These are phyloP conservation scores for Amanita exitialis DNA, from an alignment of 768 basidiomycete genomes.

Conservation along the genomic window DNA sequence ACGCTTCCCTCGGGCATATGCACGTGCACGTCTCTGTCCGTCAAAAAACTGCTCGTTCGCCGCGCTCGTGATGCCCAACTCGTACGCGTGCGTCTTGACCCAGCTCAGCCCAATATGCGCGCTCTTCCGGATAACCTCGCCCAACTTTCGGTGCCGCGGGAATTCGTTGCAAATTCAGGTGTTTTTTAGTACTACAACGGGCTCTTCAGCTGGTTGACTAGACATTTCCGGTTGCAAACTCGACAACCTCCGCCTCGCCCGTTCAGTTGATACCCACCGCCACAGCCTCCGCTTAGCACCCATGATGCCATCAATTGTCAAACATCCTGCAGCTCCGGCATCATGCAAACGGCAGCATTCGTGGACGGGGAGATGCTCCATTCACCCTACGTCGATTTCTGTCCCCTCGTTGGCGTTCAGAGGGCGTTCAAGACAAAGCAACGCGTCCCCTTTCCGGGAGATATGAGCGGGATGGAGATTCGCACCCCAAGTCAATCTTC, in stretches of 20 bases:
- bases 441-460: no score
- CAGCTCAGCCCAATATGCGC: conserved; percentile 92
- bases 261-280: conserved; percentile 11
- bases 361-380: no score
- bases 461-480: no score
- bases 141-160: conserved; percentile 42
- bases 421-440: no score
- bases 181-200: background rate
- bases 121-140: conserved; percentile 94
- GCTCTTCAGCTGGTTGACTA: conserved; percentile 2
- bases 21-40: conserved; percentile 84
- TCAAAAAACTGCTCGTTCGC: conserved; percentile 69
- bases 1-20: conserved; percentile 96
- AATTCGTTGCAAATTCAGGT: background rate
- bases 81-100: conserved; percentile 85
- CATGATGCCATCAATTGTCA: no score
- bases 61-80: conserved; percentile 74
- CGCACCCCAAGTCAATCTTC: no score
- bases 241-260: conserved; percentile 4
- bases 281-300: background rate
- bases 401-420: no score
- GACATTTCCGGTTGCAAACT: conserved; percentile 6
- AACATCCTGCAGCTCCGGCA: no score
- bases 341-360: no score
- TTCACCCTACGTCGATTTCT: no score